Evolutionary conservation across 192 early-diverging fungal species (phyloP).

Genomic region (Coemansia sp.): DNA sequence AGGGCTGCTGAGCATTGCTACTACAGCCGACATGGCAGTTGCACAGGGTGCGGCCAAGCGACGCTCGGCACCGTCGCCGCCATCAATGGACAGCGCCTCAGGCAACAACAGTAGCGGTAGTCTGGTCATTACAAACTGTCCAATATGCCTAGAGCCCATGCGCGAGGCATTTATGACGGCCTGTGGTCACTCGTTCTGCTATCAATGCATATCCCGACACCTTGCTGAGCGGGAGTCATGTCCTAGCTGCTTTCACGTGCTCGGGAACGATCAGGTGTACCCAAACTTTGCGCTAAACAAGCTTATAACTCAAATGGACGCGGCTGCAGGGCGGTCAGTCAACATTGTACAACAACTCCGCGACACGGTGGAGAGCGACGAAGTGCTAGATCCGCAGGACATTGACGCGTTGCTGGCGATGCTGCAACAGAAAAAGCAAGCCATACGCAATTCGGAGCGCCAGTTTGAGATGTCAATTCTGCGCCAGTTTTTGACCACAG

Average conservation of each 20-base stretch:
- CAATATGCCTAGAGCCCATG: slow-evolving; percentile 75
- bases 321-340: slow-evolving; percentile 12
- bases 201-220: slow-evolving; percentile 73
- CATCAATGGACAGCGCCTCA: slow-evolving; percentile 6
- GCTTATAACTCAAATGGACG: slow-evolving; percentile 25
- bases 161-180: slow-evolving; percentile 72
- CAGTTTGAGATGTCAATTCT: slow-evolving; percentile 62
- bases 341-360: slow-evolving; percentile 35
- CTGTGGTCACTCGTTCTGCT: slow-evolving; percentile 88
- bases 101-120: background rate
- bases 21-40: slow-evolving; percentile 1
- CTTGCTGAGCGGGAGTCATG: slow-evolving; percentile 61
- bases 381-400: slow-evolving; percentile 53
- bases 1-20: background rate
- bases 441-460: slow-evolving; percentile 57
- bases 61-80: slow-evolving; percentile 8
- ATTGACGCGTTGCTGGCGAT: slow-evolving; percentile 62
- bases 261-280: slow-evolving; percentile 69
- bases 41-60: slow-evolving; percentile 4
- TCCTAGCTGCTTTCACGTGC: slow-evolving; percentile 64
- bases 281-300: slow-evolving; percentile 73
- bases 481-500: slow-evolving; percentile 64
- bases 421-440: slow-evolving; percentile 64
- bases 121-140: slow-evolving; percentile 41
- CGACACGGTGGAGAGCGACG: slow-evolving; percentile 32